A percentile compares a stretch with the other conserved stretches of the same genome.
Conservation (phyloP, 441 rosid genomes). For the Pelargonium australe region DNA sequence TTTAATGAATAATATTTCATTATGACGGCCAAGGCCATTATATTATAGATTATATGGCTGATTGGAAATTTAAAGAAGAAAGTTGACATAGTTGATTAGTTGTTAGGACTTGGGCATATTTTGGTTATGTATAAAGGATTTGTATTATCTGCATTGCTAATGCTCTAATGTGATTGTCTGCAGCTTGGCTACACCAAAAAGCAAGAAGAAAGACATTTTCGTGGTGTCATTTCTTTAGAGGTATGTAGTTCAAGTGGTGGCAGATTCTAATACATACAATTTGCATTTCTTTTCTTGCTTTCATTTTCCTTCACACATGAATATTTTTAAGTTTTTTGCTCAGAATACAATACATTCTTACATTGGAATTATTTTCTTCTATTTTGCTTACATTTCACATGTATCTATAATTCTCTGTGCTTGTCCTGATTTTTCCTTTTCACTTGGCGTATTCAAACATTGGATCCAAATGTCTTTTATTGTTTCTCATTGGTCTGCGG, state of each 20-base stretch:
- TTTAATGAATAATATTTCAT: not conserved
- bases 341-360: no score
- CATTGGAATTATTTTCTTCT: no score
- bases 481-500: not conserved
- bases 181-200: slow-evolving; percentile 98
- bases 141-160: not conserved
- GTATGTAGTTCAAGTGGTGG: slow-evolving; percentile 31
- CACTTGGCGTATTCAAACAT: slow-evolving; percentile 5
- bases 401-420: slow-evolving; percentile 1
- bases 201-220: slow-evolving; percentile 90
- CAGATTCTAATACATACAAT: slow-evolving; percentile 12
- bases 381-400: not conserved
- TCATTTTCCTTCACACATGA: not conserved
- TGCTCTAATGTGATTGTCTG: slow-evolving; percentile 14
- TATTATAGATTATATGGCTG: not conserved
- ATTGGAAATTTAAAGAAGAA: not conserved
- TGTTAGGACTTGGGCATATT: not conserved
- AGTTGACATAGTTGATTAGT: not conserved
- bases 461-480: not conserved
- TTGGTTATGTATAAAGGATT: not conserved
- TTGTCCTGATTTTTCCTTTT: not conserved
- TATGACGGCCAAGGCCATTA: not conserved
- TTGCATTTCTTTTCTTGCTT: slow-evolving; percentile 1
- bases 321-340: not conserved
- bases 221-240: slow-evolving; percentile 92